phyloP scores from a whole-genome alignment of 2,329 filamentous ascomycete species.

The Pseudogymnoascus sp. region DNA sequence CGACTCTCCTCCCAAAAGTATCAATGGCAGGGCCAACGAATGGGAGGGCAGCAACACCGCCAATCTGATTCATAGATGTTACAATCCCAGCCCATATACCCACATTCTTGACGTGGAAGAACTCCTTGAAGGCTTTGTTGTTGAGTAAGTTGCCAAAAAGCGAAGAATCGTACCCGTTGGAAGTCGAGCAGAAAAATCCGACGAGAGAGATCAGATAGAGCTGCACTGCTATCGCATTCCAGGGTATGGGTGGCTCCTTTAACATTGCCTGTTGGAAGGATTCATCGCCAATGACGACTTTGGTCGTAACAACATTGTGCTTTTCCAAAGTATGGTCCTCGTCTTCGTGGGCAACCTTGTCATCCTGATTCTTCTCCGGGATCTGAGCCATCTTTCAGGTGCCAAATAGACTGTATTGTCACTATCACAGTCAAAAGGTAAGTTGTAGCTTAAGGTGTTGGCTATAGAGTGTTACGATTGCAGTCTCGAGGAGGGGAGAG shows the following conservation, averaged over 20 bases:
- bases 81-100: conserved; percentile 44
- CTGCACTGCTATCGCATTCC: conserved; percentile 31
- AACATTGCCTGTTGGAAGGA: conserved; percentile 47
- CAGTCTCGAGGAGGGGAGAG: background rate
- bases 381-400: background rate
- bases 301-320: conserved; percentile 16
- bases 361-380: background rate
- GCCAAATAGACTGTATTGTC: background rate
- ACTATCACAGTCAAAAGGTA: background rate
- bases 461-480: background rate
- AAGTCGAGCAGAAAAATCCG: conserved; percentile 42
- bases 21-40: conserved; percentile 41
- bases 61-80: conserved; percentile 45
- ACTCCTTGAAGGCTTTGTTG: conserved; percentile 33
- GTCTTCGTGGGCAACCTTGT: background rate
- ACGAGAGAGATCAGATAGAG: conserved; percentile 39
- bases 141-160: conserved; percentile 41
- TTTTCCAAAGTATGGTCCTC: background rate
- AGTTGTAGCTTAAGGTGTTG: background rate
- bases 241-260: conserved; percentile 41
- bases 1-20: conserved; percentile 38
- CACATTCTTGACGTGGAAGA: conserved; percentile 34
- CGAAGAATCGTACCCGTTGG: conserved; percentile 46
- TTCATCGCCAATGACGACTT: conserved; percentile 42
- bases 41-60: conserved; percentile 39